These are phyloP conservation scores for Closterium sp. DNA, from an alignment of 139 green algal species.

Conservation along the genomic window DNA sequence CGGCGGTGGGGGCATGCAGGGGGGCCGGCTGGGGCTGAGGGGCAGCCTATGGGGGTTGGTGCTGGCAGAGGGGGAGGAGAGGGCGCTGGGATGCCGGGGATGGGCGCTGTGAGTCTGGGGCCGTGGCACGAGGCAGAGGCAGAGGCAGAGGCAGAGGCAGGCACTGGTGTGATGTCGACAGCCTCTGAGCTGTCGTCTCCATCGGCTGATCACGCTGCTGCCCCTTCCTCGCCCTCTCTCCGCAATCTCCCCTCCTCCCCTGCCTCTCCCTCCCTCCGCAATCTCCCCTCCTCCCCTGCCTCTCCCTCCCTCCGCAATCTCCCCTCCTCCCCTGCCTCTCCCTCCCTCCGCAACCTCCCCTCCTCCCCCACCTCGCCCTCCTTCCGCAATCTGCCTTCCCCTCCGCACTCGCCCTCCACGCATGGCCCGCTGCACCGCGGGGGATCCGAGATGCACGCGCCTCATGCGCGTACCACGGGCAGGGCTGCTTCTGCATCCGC, in stretches of 20 bases:
- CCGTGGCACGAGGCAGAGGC: neutral
- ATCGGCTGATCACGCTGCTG: neutral
- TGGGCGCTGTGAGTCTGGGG: neutral
- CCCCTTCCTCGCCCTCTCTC: neutral
- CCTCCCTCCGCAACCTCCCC: too few relatives aligned
- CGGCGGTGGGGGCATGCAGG: neutral
- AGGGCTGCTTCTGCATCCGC: too few relatives aligned
- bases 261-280: too few relatives aligned
- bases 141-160: neutral
- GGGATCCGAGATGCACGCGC: too few relatives aligned
- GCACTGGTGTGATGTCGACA: neutral
- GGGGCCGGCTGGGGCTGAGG: neutral
- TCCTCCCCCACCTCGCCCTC: too few relatives aligned
- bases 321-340: too few relatives aligned
- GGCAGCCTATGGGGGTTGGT: neutral
- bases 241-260: neutral
- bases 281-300: too few relatives aligned
- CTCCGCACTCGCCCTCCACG: neutral
- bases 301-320: too few relatives aligned
- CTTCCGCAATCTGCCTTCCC: too few relatives aligned
- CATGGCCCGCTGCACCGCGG: neutral
- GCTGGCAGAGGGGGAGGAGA: neutral
- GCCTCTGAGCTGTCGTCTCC: neutral
- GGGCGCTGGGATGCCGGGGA: neutral
- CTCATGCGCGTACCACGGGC: too few relatives aligned